Evolutionary conservation across 2,329 filamentous ascomycete genomes (phyloP).

Genomic region (Cladosporium sp.): DNA sequence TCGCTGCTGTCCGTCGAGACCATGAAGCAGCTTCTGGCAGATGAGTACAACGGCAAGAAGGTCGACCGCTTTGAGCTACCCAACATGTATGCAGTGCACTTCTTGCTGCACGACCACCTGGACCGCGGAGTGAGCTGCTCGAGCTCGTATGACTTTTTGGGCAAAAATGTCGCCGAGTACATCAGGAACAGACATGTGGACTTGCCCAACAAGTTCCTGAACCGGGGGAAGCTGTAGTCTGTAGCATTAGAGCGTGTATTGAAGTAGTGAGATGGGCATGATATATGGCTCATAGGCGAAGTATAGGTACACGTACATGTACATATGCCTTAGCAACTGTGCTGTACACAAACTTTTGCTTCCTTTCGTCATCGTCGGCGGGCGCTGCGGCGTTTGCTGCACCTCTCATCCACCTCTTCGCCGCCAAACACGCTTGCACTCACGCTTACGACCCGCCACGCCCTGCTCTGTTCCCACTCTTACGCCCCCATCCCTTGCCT

Average conservation of each 20-base stretch:
- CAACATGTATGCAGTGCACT: constrained; percentile 37
- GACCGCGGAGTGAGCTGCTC: constrained; percentile 37
- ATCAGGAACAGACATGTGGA: constrained; percentile 33
- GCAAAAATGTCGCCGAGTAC: constrained; percentile 38
- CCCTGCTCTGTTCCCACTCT: constrained; percentile 5
- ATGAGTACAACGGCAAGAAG: constrained; percentile 36
- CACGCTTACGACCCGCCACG: background rate
- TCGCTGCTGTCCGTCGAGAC: constrained; percentile 30
- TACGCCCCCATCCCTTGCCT: background rate
- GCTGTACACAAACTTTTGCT: background rate
- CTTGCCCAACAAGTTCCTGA: constrained; percentile 34
- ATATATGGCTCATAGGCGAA: background rate
- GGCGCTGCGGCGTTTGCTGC: background rate
- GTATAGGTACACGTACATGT: too few species aligned
- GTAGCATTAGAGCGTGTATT: background rate
- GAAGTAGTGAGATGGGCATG: background rate
- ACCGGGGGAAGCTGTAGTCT: constrained; percentile 31
- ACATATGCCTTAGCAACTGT: too few species aligned
- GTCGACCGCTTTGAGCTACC: constrained; percentile 39
- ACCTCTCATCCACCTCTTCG: constrained; percentile 1
- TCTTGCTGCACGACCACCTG: constrained; percentile 37
- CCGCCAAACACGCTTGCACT: background rate
- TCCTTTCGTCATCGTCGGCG: background rate
- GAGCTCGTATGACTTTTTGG: constrained; percentile 34
- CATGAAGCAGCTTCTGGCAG: constrained; percentile 33